Percentiles rank a stretch among this genome's conserved stretches.
Conservation (phyloP, 305 asterid genomes). For the Withania somnifera region DNA sequence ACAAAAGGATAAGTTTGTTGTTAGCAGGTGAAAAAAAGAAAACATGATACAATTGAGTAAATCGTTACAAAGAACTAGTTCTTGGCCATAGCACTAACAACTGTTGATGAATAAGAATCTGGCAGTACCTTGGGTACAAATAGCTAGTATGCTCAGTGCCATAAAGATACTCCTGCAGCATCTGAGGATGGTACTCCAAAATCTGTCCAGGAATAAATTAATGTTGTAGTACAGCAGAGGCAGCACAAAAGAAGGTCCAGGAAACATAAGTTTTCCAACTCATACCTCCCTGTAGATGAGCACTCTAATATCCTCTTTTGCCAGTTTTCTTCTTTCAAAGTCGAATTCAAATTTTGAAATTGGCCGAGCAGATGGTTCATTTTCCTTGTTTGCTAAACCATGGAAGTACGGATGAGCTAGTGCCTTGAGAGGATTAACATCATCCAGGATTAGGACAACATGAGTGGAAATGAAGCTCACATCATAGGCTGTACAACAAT, state of each 20-base stretch:
- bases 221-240: background rate
- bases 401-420: slow-evolving; percentile 70
- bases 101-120: background rate
- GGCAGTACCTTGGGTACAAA: slow-evolving; percentile 90
- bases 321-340: slow-evolving; percentile 65
- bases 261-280: slow-evolving; percentile 9
- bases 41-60: background rate
- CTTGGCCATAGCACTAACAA: background rate
- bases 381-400: slow-evolving; percentile 71
- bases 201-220: slow-evolving; percentile 43
- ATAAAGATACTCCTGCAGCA: slow-evolving; percentile 87
- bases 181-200: slow-evolving; percentile 99
- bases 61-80: background rate
- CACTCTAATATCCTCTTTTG: slow-evolving; percentile 72
- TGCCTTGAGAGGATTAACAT: slow-evolving; percentile 38
- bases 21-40: background rate
- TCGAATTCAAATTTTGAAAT: slow-evolving; percentile 85
- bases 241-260: background rate
- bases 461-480: background rate
- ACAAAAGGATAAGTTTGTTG: background rate
- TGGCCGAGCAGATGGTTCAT: slow-evolving; percentile 70
- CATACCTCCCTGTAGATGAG: slow-evolving; percentile 84
- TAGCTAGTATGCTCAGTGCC: slow-evolving; percentile 85
- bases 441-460: background rate
- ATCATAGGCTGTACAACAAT: background rate